phyloP scores from a whole-genome alignment of 148 eudicot genomes.

The Vaccinium darrowii region DNA sequence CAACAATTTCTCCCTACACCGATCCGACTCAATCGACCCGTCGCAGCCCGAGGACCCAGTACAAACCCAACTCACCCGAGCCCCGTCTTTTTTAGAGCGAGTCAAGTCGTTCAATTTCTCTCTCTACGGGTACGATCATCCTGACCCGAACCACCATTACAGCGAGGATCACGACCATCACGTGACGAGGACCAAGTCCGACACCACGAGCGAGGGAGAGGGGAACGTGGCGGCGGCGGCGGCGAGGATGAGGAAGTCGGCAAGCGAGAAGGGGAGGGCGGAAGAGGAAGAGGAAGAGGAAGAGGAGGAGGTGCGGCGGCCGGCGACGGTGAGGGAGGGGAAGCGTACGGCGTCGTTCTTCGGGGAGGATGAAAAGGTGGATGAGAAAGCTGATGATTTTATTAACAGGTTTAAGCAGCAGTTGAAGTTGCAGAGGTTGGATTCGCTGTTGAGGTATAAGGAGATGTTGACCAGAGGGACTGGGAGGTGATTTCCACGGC shows the following conservation, averaged over 20 bases:
- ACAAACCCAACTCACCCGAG: constrained; percentile 26
- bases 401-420: constrained; percentile 71
- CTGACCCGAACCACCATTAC: background rate
- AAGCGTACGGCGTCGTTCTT: constrained; percentile 21
- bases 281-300: constrained; percentile 11
- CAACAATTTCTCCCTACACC: constrained; percentile 9
- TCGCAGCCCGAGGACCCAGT: background rate
- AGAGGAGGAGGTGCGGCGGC: constrained; percentile 19
- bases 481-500: constrained; percentile 11
- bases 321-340: constrained; percentile 26
- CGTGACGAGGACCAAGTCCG: constrained; percentile 31
- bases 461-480: constrained; percentile 33
- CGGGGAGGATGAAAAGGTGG: constrained; percentile 53
- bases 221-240: background rate
- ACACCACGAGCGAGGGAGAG: background rate
- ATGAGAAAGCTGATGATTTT: constrained; percentile 74
- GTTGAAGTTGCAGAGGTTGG: constrained; percentile 67
- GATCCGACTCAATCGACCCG: background rate
- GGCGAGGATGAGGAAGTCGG: constrained; percentile 38
- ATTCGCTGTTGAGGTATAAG: constrained; percentile 54
- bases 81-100: constrained; percentile 56
- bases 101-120: constrained; percentile 35
- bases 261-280: constrained; percentile 23
- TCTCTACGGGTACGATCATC: constrained; percentile 4
- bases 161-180: constrained; percentile 7